These are phyloP conservation scores for Gossypium raimondii DNA, from an alignment of 345 rosid species.

Conservation along the genomic window DNA sequence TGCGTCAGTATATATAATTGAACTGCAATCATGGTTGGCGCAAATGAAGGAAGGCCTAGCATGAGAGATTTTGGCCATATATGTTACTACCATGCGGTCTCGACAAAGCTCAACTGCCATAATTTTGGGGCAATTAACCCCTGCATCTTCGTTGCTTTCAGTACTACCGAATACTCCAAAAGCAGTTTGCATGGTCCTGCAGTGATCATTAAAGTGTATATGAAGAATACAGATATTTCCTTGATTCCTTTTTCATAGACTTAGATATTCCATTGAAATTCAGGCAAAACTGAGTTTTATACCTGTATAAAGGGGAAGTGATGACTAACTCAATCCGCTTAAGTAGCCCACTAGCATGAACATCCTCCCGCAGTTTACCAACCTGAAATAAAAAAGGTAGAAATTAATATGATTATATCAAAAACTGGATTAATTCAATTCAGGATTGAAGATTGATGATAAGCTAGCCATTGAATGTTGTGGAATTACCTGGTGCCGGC, in stretches of 20 bases:
- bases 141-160: conserved; percentile 17
- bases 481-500: conserved; percentile 47
- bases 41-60: too few relatives aligned
- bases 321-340: conserved; percentile 48
- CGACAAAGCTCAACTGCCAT: conserved; percentile 58
- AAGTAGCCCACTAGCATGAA: conserved; percentile 30
- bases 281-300: neutral
- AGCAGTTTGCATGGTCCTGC: conserved; percentile 71
- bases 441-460: neutral
- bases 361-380: conserved; percentile 28
- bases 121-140: conserved; percentile 40
- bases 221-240: too few relatives aligned
- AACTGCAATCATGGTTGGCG: neutral
- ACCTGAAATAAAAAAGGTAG: conserved; percentile 24
- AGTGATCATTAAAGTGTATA: neutral
- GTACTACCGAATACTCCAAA: conserved; percentile 53
- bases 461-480: neutral
- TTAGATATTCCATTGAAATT: neutral
- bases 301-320: conserved; percentile 61
- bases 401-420: neutral
- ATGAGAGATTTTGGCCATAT: neutral
- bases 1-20: neutral
- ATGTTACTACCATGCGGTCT: conserved; percentile 48
- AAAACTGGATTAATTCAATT: neutral
- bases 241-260: too few relatives aligned